phyloP scores from a whole-genome alignment of 1,284 basidiomycete species.

The Trametes hirsuta region DNA sequence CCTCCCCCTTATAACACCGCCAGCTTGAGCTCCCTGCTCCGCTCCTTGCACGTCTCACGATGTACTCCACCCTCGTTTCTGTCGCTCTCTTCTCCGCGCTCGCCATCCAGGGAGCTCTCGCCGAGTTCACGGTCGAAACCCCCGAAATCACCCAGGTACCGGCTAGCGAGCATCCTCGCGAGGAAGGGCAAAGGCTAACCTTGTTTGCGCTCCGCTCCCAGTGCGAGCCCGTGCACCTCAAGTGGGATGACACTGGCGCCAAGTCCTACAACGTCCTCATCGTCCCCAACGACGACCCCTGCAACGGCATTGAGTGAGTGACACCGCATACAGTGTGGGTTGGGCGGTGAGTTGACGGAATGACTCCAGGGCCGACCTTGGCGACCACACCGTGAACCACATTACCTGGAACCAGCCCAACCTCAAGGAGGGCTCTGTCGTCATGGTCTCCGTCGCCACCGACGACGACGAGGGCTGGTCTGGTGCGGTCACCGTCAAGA shows the following conservation, averaged over 20 bases:
- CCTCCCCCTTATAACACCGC: slow-evolving; percentile 7
- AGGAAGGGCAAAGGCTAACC: background rate
- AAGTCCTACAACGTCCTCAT: slow-evolving; percentile 64
- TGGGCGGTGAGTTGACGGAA: background rate
- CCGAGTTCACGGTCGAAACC: slow-evolving; percentile 55
- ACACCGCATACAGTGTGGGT: too few species aligned
- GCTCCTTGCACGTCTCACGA: slow-evolving; percentile 40
- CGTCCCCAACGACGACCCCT: slow-evolving; percentile 54
- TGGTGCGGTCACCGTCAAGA: slow-evolving; percentile 54
- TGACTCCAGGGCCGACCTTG: slow-evolving; percentile 53
- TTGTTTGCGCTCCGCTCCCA: slow-evolving; percentile 32
- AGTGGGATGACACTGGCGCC: slow-evolving; percentile 51
- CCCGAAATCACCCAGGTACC: slow-evolving; percentile 56
- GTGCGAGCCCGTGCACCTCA: slow-evolving; percentile 57
- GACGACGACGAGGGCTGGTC: slow-evolving; percentile 67
- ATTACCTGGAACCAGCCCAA: slow-evolving; percentile 49
- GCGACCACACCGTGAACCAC: slow-evolving; percentile 50
- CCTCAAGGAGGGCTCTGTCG: slow-evolving; percentile 50
- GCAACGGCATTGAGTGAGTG: slow-evolving; percentile 62
- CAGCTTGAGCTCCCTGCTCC: slow-evolving; percentile 33
- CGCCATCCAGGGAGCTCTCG: slow-evolving; percentile 53
- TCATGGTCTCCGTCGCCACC: slow-evolving; percentile 61
- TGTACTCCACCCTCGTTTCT: slow-evolving; percentile 79
- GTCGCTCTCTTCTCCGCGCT: slow-evolving; percentile 65
- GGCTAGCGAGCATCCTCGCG: background rate